Evolutionary conservation across 192 early-diverging fungal species (phyloP), one percentile per base, ranked within the genome.

Genomic region (Phycomyces nitens): DNA sequence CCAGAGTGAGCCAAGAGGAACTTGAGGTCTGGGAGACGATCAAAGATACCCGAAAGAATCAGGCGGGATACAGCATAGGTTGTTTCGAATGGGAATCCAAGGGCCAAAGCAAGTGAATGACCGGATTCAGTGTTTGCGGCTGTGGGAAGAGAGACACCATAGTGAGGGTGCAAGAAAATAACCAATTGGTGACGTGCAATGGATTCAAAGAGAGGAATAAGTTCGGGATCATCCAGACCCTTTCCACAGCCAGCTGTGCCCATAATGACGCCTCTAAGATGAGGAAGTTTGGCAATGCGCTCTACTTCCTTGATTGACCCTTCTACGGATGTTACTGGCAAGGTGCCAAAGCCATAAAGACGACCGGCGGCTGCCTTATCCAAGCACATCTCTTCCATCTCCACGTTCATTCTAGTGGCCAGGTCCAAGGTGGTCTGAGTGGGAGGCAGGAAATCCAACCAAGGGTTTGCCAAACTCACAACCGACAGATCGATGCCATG

Each of bases 1-100:
- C 75, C 75, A 39, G 76, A 59, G 47, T 77, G 75, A 3, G 75
- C 77, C 9, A 77, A 21, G 16, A 77, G 58, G 14, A 77, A 39
- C 23, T 53, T 56, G 39, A 77, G 42, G 20, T 79, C 70, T n/a
- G 75, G 75, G 29, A 52, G 38, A 24, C 70, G 54, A n/a, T 75
- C 75, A 27, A 79, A 61, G 18, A 66, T 73, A 14, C 75, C 75
- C 0, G 76, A 58, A 9, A 77, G 65, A 38, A 77, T 78, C 44
- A 77, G 18, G 15, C 75, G 59, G 23, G 66, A 66, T 12, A 75
- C 62, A 23, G 76, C 43, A 27, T 38, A 29, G 10, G 53, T 71
- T 14, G 66, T 65, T 71, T 77, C 55, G 11, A 47, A 47, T 11
- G 44, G 44, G 12, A 47, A 47, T 18, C 44, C 44, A 47, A 74